A percentile compares a stretch with the other conserved stretches of the same genome.
phyloP scores from a whole-genome alignment of 495 filamentous ascomycete genomes.

The Penicillium simplicissimum region DNA sequence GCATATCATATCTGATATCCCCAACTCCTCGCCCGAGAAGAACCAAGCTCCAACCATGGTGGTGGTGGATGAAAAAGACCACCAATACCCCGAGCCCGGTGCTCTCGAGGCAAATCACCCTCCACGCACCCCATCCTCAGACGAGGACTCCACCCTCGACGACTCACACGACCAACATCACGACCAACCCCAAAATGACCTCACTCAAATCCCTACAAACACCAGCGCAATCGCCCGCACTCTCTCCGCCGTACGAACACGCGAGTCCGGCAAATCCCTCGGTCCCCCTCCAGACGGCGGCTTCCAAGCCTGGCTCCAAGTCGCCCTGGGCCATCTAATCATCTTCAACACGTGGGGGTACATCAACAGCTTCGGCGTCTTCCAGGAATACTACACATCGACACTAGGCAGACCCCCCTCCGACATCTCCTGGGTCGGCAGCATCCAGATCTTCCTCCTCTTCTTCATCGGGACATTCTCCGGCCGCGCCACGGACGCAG shows the following conservation, averaged over 20 bases:
- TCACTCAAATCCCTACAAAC: constrained; percentile 31
- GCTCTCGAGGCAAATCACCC: constrained; percentile 13
- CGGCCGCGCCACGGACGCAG: constrained; percentile 67
- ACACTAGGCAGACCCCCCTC: constrained; percentile 54
- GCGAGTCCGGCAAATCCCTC: constrained; percentile 52
- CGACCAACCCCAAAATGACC: constrained; percentile 6
- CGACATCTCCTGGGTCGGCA: constrained; percentile 75
- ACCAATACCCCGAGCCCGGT: not conserved
- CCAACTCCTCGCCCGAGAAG: not conserved
- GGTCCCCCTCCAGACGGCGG: constrained; percentile 57
- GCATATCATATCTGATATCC: not conserved
- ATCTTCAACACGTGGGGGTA: constrained; percentile 78
- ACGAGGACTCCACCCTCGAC: constrained; percentile 30
- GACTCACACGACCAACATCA: not conserved
- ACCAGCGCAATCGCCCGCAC: constrained; percentile 34
- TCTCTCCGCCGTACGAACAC: constrained; percentile 45
- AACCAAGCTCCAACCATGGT: constrained; percentile 8
- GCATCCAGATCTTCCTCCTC: constrained; percentile 70
- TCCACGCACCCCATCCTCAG: constrained; percentile 11
- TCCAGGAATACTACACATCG: constrained; percentile 74
- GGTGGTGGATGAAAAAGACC: constrained; percentile 14
- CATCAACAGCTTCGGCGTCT: constrained; percentile 75
- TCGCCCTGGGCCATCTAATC: constrained; percentile 63
- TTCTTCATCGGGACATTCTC: constrained; percentile 71
- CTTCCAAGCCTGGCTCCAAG: constrained; percentile 65